These are phyloP conservation scores for Litsea cubeba DNA, from an alignment of 164 flowering plant genomes.

Conservation along the genomic window DNA sequence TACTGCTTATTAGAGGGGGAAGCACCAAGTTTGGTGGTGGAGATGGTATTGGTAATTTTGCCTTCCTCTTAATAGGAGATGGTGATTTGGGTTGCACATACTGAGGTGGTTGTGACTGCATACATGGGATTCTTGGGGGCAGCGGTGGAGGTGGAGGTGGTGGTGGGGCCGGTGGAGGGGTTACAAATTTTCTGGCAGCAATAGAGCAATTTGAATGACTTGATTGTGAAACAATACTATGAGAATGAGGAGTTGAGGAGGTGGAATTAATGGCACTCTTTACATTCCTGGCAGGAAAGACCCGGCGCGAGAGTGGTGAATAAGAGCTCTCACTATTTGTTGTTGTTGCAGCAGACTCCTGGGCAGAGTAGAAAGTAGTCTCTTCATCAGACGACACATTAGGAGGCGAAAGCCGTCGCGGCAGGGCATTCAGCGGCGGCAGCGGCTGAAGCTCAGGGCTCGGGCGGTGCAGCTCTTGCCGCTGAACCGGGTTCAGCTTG, in stretches of 20 bases:
- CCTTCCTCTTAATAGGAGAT: conserved; percentile 35
- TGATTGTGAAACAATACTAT: conserved; percentile 67
- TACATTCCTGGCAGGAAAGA: conserved; percentile 7
- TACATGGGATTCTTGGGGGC: neutral
- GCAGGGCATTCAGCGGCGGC: conserved; percentile 53
- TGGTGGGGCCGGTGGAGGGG: conserved; percentile 22
- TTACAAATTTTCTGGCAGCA: conserved; percentile 35
- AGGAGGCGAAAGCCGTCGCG: conserved; percentile 25
- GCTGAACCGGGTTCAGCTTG: conserved; percentile 45
- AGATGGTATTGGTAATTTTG: conserved; percentile 52
- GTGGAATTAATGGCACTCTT: neutral
- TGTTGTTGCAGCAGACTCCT: conserved; percentile 42
- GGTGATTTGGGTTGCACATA: conserved; percentile 11
- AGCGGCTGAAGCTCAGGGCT: conserved; percentile 93
- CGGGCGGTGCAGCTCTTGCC: conserved; percentile 65
- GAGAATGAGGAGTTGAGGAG: conserved; percentile 41
- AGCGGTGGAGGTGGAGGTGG: conserved; percentile 12
- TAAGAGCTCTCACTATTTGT: conserved; percentile 25
- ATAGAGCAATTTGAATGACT: conserved; percentile 42
- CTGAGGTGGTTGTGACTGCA: conserved; percentile 4
- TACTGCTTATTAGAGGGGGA: conserved; percentile 29
- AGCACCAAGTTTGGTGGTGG: conserved; percentile 43
- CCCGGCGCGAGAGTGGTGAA: conserved; percentile 33
- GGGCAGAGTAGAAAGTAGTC: conserved; percentile 52
- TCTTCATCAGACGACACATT: conserved; percentile 61